phyloP scores from a whole-genome alignment of 2,329 filamentous ascomycete genomes.

The Knufia fluminis region DNA sequence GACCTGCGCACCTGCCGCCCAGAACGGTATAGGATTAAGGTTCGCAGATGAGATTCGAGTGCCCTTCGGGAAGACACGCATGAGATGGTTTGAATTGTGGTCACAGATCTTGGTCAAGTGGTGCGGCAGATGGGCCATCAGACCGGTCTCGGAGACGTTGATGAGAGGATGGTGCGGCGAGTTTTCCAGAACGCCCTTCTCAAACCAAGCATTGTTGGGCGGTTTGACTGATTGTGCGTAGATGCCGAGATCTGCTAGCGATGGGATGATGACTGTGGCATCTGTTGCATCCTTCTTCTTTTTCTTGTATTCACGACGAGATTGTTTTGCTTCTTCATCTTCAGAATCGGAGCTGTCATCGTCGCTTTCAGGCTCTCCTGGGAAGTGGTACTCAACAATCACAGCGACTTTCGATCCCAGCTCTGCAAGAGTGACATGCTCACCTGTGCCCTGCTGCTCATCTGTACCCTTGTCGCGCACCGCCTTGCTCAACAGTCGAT shows the following conservation, averaged over 20 bases:
- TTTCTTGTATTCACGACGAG: slow-evolving; percentile 15
- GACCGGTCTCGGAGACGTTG: slow-evolving; percentile 19
- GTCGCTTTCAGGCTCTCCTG: slow-evolving; percentile 10
- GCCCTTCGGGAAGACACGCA: slow-evolving; percentile 23
- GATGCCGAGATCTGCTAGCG: slow-evolving; percentile 21
- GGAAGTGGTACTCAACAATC: slow-evolving; percentile 23
- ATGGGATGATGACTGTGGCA: slow-evolving; percentile 18
- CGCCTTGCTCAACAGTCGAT: slow-evolving; percentile 19
- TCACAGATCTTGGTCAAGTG: slow-evolving; percentile 1
- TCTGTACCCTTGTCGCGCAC: slow-evolving; percentile 18
- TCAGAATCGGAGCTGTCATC: slow-evolving; percentile 1
- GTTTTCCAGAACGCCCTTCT: slow-evolving; percentile 14
- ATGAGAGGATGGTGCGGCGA: slow-evolving; percentile 20
- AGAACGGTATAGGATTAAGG: slow-evolving; percentile 21
- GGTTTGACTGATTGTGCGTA: slow-evolving; percentile 23
- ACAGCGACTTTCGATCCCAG: slow-evolving; percentile 20
- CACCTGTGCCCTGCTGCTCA: slow-evolving; percentile 17
- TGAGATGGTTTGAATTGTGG: slow-evolving; percentile 20
- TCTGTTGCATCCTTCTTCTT: slow-evolving; percentile 14
- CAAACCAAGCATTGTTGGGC: slow-evolving; percentile 20
- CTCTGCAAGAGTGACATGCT: slow-evolving; percentile 19
- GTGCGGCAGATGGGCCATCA: slow-evolving; percentile 14
- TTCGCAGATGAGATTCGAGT: slow-evolving; percentile 20
- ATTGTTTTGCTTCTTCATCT: slow-evolving; percentile 13
- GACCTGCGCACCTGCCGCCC: slow-evolving; percentile 20